phyloP scores from a whole-genome alignment of 495 filamentous ascomycete genomes.

The Neurospora sp. region DNA sequence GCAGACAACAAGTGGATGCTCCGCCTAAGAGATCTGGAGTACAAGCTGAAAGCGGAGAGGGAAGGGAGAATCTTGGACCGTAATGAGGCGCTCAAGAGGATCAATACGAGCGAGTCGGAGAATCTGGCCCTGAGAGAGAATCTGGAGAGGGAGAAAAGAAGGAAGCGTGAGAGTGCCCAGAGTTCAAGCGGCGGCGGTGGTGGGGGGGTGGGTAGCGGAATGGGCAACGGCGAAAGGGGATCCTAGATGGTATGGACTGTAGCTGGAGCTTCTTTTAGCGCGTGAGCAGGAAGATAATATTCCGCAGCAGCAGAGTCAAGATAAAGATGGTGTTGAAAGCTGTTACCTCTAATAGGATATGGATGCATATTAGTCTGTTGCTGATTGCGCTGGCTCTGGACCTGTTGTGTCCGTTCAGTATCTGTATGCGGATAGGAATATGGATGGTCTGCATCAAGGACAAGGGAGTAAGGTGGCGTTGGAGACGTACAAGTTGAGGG shows the following conservation, averaged over 20 bases:
- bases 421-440: not conserved
- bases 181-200: not conserved
- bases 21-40: conserved; percentile 75
- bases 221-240: not conserved
- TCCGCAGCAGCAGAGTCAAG: not conserved
- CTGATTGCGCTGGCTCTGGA: not conserved
- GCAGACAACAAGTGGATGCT: conserved; percentile 70
- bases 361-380: not conserved
- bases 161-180: conserved; percentile 3
- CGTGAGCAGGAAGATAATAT: not conserved
- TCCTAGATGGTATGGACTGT: not conserved
- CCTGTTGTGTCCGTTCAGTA: not conserved
- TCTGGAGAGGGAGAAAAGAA: conserved; percentile 45
- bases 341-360: not conserved
- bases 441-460: not conserved
- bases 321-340: not conserved
- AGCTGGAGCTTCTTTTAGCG: not conserved
- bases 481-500: not conserved
- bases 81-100: conserved; percentile 66
- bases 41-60: conserved; percentile 77
- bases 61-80: conserved; percentile 82
- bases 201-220: not conserved
- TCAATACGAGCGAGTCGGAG: conserved; percentile 74
- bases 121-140: conserved; percentile 61
- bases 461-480: not conserved